phyloP scores from a whole-genome alignment of 176 grass and related monocot species.

The Triticum timopheevii region DNA sequence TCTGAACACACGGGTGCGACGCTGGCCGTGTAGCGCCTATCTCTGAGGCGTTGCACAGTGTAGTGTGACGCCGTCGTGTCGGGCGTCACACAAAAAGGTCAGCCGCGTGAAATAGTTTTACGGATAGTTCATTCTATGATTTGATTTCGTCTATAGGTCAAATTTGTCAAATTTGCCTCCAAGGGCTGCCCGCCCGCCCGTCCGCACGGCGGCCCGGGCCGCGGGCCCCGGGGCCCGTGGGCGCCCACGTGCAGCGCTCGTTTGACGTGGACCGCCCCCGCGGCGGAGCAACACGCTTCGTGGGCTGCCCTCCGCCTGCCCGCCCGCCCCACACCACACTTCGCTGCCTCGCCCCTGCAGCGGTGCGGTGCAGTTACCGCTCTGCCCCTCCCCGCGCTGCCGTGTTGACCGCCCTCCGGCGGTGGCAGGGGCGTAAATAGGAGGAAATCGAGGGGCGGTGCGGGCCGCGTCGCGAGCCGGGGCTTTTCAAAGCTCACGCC shows the following conservation, averaged over 20 bases:
- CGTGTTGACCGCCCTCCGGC: no score
- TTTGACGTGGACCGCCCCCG: slow-evolving; percentile 45
- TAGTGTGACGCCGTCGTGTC: no score
- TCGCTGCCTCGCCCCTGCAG: not conserved
- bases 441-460: not conserved
- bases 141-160: no score
- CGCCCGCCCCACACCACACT: not conserved
- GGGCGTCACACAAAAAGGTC: no score
- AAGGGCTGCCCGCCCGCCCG: not conserved
- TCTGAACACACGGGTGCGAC: no score
- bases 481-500: slow-evolving; percentile 42
- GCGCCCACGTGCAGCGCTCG: slow-evolving; percentile 49
- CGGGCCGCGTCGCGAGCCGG: not conserved
- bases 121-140: no score
- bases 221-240: slow-evolving; percentile 11
- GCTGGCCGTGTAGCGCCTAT: no score
- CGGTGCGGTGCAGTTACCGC: not conserved
- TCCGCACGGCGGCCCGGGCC: not conserved
- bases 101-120: no score
- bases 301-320: not conserved
- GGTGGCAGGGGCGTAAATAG: slow-evolving; percentile 21
- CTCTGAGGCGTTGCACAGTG: no score
- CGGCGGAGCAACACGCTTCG: slow-evolving; percentile 36
- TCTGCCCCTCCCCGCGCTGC: not conserved
- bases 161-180: no score